Base-by-base conservation (phyloP, 139 green algal species). In the Chlamydomonas applanata region DNA sequence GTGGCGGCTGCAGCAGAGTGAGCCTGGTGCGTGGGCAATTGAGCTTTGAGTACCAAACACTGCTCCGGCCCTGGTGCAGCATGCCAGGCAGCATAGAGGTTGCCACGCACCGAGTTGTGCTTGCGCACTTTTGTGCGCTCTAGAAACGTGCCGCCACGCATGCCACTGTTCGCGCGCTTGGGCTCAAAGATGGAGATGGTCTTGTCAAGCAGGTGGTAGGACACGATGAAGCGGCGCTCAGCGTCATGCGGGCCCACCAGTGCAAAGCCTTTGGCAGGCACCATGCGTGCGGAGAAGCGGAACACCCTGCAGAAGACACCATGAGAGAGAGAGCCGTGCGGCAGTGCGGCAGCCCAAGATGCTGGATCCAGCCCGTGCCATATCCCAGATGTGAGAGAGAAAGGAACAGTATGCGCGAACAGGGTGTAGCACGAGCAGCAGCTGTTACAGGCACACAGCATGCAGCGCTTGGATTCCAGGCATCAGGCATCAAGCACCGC, bases 151-250 rank as follows among this genome's bases (percentile, higher is more conserved):
- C 93, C 93, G 11, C 90, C 88, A 22, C 79, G 53, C 35, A 95
- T 83, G 75, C 91, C 91, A 19, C 68, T 86, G 80, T 95, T 97
- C n/a, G 69, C 69, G 45, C 77, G 46, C 2, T 85, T 83, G 0
- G 86, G 88, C 89, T 97, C 93, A 72, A 89, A 97, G 62, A 97
- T 86, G 3, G 67, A 66, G 16, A 87, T 52, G 20, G 87, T 95
- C 73, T 91, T 73, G 71, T 97, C 89, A 1, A 85, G 80, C 45
- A 88, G 36, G 74, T 90, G 92, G 83, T 91, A 95, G 2, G 81
- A 89, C 34, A 97, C 0, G 57, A 97, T 85, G 77, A 97, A 97
- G n/a, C 80, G 77, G 44, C 80, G 70, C 49, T 74, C 63, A 0
- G 40, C 69, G 49, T 85, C 80, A 44, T 79, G 66, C 4, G 75